Conservation (phyloP, 805 yeast species). For the Yarrowia sp. region DNA sequence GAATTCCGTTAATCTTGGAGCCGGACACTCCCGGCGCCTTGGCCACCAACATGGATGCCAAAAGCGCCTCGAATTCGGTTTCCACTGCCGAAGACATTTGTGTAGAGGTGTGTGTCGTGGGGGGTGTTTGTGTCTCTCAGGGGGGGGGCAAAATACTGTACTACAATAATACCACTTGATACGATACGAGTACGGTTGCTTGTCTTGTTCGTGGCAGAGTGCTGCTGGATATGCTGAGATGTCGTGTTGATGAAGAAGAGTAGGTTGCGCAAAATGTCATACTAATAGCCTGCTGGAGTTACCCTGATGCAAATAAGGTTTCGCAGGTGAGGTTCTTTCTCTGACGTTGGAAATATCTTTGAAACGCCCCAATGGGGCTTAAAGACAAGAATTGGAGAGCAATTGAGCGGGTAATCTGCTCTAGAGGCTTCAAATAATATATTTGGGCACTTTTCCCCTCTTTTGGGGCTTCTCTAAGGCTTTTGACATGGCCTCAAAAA, state of each 20-base stretch:
- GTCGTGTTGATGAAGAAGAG: conserved; percentile 1
- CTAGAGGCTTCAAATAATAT: too few species aligned
- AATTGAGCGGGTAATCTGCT: neutral
- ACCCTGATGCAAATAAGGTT: neutral
- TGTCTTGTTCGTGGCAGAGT: neutral
- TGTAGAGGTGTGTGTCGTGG: neutral
- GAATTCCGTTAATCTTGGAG: conserved; percentile 82
- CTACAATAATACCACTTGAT: conserved; percentile 23
- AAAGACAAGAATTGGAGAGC: too few species aligned
- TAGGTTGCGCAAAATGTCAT: neutral
- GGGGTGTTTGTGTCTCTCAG: neutral
- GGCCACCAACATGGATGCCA: conserved; percentile 34
- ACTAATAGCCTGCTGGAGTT: neutral
- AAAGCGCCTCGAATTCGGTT: conserved; percentile 25
- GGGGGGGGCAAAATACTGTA: neutral
- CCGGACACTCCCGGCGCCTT: conserved; percentile 90
- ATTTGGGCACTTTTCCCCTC: neutral
- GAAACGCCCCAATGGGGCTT: too few species aligned
- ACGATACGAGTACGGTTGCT: conserved; percentile 24
- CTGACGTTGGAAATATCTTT: too few species aligned
- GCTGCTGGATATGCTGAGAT: neutral
- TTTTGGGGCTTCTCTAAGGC: neutral
- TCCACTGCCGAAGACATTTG: conserved; percentile 21
- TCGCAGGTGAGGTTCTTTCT: neutral
- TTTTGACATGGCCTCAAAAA: too few species aligned